A percentile compares a stretch with the other conserved stretches of the same genome.
Evolutionary conservation across 2,329 filamentous ascomycete genomes (phyloP).

Genomic region (Cordyceps pruinosa): DNA sequence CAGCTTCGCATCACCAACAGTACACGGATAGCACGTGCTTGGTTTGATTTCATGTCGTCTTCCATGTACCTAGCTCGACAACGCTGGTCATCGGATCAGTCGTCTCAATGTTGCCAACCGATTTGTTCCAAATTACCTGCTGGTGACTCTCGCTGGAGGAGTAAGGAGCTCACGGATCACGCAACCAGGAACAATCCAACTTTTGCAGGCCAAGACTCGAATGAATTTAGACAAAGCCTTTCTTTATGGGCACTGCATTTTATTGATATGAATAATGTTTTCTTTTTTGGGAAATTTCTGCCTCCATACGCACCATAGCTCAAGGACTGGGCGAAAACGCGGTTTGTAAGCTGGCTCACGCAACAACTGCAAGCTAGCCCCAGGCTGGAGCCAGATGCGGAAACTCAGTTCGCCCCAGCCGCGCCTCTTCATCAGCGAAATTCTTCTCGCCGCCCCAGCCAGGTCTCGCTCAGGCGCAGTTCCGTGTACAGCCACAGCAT

Average conservation of each 20-base stretch:
- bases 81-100: neutral
- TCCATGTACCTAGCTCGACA: neutral
- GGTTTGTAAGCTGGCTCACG: neutral
- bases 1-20: neutral
- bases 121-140: neutral
- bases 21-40: neutral
- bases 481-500: neutral
- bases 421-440: neutral
- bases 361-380: neutral
- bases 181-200: too few species aligned
- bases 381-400: neutral
- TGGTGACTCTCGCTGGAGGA: neutral
- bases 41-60: neutral
- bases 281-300: too few species aligned
- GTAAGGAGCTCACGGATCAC: too few species aligned
- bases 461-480: neutral
- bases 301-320: neutral
- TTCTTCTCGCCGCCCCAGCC: neutral
- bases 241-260: too few species aligned
- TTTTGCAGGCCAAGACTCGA: too few species aligned
- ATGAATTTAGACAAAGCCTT: too few species aligned
- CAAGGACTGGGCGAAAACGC: neutral
- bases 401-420: neutral
- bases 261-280: too few species aligned
- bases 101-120: neutral